Evolutionary conservation across 2,329 filamentous ascomycete genomes (phyloP), one percentile per base, ranked within the genome.

Genomic region (Exophiala mesophila): DNA sequence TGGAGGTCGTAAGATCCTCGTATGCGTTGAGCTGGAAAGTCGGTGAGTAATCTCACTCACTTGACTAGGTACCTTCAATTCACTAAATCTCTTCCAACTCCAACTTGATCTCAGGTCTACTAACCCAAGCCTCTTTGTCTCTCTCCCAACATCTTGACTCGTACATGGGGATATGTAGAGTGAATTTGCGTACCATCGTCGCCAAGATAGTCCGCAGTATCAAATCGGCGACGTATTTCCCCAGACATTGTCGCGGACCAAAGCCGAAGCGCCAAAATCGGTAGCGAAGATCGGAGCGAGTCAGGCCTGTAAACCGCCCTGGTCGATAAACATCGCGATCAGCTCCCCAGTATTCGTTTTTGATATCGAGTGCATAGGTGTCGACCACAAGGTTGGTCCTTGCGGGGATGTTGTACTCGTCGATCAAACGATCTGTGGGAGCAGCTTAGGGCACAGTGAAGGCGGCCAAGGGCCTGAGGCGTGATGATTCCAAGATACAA

Each of bases 211-310:
- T 28, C 5, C 57, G 43, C 33, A 68, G 55, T 1, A 68, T 55
- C 18, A 61, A n/a, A 37, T 71, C 67, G 3, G 61, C 64, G 1
- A 67, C 49, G 45, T 64, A 61, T 47, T 64, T 66, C 0, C 68
- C 69, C 52, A 72, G 46, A 42, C 69, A 72, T 41, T 65, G 59
- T 19, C 68, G 51, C 0, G 68, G 65, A 1, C 68, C 68, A 44
- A 71, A 71, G 0, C 68, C 69, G 51, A 69, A 72, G 3, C 68
- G 57, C 68, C 67, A 71, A 33, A 61, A 64, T 3, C 59, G 48
- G 49, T 70, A 71, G 8, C 68, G 48, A 5, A 30, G 8, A 39
- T 57, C 53, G 4, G 40, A 13, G 18, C 20, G 13, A 18, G 42
- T 39, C 8, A 26, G 32, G 3, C 45, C 38, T 2, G 59, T 34